Evolutionary conservation across 192 early-diverging fungal species (phyloP).

Genomic region (Coemansia sp.): DNA sequence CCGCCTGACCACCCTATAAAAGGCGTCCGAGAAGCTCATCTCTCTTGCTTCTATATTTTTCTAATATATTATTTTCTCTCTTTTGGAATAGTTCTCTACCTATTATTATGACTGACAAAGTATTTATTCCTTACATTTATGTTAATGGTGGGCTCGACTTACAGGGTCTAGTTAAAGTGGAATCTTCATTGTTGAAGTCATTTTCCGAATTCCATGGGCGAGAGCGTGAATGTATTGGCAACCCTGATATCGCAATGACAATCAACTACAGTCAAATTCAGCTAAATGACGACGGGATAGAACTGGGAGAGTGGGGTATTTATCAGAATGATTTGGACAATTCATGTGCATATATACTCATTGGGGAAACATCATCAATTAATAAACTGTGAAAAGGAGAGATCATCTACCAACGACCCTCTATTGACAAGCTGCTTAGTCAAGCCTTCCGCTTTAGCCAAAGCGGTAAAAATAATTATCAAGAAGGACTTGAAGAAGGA

Average conservation of each 20-base stretch:
- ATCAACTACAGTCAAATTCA: not conserved
- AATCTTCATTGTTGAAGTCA: not conserved
- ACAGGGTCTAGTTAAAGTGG: not conserved
- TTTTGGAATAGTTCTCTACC: too few species aligned
- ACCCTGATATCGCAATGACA: not conserved
- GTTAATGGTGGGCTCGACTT: not conserved
- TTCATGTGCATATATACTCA: not conserved
- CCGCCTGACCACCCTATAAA: too few species aligned
- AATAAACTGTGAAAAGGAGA: not conserved
- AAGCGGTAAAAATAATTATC: not conserved
- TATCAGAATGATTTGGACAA: not conserved
- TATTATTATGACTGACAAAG: not conserved
- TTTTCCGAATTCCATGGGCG: not conserved
- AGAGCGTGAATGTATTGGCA: not conserved
- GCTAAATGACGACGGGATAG: not conserved
- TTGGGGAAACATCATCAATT: not conserved
- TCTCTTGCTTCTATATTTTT: too few species aligned
- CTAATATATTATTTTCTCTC: too few species aligned
- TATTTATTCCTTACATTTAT: not conserved
- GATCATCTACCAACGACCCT: not conserved
- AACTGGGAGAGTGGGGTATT: not conserved
- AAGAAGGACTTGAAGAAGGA: not conserved
- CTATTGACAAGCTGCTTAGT: too few species aligned
- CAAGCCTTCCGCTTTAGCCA: too few species aligned
- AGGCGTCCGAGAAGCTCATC: too few species aligned